phyloP scores from a whole-genome alignment of 2,329 filamentous ascomycete species.

The Cryphonectria nitschkei region DNA sequence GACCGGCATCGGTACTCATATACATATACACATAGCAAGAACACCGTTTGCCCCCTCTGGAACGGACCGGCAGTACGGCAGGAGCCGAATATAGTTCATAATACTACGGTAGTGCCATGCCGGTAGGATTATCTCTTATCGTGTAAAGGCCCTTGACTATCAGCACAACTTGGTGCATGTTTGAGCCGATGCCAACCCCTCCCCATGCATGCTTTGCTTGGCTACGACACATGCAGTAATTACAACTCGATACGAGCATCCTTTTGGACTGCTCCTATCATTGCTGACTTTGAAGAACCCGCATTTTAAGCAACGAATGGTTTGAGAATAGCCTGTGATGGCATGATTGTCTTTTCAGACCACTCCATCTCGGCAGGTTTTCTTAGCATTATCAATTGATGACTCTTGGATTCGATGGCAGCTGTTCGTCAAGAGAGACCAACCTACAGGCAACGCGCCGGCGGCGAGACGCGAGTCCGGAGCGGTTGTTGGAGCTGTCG shows the following conservation, averaged over 20 bases:
- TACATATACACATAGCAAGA: neutral
- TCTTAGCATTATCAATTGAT: neutral
- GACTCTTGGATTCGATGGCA: neutral
- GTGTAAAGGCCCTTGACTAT: neutral
- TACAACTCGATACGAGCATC: neutral
- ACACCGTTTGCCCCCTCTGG: neutral
- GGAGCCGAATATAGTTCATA: neutral
- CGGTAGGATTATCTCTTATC: neutral
- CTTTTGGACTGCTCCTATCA: neutral
- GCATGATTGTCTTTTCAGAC: neutral
- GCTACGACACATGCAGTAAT: neutral
- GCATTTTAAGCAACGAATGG: neutral
- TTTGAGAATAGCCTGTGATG: neutral
- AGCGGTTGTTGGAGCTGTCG: conserved; percentile 24
- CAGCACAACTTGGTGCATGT: neutral
- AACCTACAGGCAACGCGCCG: neutral
- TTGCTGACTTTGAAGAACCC: neutral
- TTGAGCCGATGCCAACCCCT: neutral
- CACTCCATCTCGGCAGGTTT: neutral
- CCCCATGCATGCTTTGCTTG: neutral
- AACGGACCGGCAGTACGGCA: neutral
- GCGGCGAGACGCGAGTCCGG: conserved; percentile 17
- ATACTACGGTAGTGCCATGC: neutral
- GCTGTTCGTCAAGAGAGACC: neutral
- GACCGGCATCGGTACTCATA: neutral